A percentile compares a stretch with the other conserved stretches of the same genome.
Conservation (phyloP, 139 green algal species). For the Picochlorum sp. region DNA sequence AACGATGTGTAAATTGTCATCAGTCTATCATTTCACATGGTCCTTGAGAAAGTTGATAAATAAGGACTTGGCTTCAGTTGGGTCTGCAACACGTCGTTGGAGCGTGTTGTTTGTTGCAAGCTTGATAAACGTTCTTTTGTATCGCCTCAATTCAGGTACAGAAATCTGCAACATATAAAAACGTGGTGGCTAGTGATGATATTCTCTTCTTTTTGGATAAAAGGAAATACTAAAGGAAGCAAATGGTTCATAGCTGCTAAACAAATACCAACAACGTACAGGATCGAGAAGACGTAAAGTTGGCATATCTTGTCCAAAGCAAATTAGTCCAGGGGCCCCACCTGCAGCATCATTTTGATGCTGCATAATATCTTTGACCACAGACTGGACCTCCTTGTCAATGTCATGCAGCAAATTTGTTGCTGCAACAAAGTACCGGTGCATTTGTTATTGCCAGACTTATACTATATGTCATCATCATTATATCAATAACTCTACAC, state of each 20-base stretch:
- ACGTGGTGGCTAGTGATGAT: no score
- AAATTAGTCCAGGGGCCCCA: slow-evolving; percentile 24
- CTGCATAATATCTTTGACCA: slow-evolving; percentile 34
- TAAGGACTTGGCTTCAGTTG: slow-evolving; percentile 42
- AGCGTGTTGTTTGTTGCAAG: slow-evolving; percentile 64
- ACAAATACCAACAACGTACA: not conserved
- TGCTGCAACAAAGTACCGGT: slow-evolving; percentile 13
- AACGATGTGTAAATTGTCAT: no score
- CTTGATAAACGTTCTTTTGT: slow-evolving; percentile 79
- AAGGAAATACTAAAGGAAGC: no score
- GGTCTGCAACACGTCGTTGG: slow-evolving; percentile 27
- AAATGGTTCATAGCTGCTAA: not conserved
- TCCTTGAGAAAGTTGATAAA: slow-evolving; percentile 78
- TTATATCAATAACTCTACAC: not conserved
- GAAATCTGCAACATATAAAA: no score
- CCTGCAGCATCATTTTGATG: slow-evolving; percentile 42
- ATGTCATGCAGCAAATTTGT: slow-evolving; percentile 85
- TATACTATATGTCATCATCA: not conserved
- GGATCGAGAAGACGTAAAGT: slow-evolving; percentile 19
- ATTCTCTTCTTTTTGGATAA: no score
- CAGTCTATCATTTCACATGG: not conserved
- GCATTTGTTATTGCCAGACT: not conserved
- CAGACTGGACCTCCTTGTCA: slow-evolving; percentile 59
- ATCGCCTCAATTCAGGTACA: slow-evolving; percentile 61
- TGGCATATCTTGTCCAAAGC: slow-evolving; percentile 16